Percentiles rank a stretch among this genome's conserved stretches.
phyloP scores from a whole-genome alignment of 2,329 filamentous ascomycete genomes.

The Thelonectria rubi region DNA sequence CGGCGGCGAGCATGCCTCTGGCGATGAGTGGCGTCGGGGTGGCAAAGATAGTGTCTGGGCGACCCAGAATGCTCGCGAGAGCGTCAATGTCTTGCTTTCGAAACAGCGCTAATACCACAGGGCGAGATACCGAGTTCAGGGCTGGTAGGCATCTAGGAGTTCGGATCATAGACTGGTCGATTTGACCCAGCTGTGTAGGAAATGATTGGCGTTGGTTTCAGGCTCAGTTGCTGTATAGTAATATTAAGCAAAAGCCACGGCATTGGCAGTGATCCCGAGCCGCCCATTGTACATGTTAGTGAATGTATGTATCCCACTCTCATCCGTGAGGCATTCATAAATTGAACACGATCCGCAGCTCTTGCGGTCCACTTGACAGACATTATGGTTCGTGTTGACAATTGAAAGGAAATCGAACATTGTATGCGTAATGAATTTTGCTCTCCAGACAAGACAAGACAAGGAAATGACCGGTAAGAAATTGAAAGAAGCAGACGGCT shows the following conservation, averaged over 20 bases:
- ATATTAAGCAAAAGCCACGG: conserved; percentile 37
- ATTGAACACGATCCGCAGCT: not conserved
- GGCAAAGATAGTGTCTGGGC: conserved; percentile 65
- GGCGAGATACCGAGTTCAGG: conserved; percentile 2
- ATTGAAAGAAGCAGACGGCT: conserved; percentile 1
- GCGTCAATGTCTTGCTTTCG: conserved; percentile 68
- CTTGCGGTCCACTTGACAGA: not conserved
- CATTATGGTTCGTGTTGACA: not conserved
- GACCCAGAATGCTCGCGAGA: conserved; percentile 68
- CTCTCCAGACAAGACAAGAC: not conserved
- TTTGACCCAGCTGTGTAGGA: conserved; percentile 32
- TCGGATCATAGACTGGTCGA: conserved; percentile 30
- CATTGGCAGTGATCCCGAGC: conserved; percentile 25
- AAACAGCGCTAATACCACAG: conserved; percentile 54
- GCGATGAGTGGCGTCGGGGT: conserved; percentile 75
- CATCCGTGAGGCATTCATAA: not conserved
- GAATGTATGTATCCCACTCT: conserved; percentile 15
- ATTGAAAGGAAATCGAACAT: conserved; percentile 2
- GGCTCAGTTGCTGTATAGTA: conserved; percentile 41
- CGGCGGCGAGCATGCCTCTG: conserved; percentile 62
- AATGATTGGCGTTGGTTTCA: conserved; percentile 37
- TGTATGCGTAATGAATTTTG: conserved; percentile 4
- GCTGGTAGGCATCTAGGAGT: conserved; percentile 31
- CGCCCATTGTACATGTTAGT: conserved; percentile 5
- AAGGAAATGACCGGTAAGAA: conserved; percentile 2